Conservation (phyloP, 345 rosid species). For the Boechera divaricarpa region DNA sequence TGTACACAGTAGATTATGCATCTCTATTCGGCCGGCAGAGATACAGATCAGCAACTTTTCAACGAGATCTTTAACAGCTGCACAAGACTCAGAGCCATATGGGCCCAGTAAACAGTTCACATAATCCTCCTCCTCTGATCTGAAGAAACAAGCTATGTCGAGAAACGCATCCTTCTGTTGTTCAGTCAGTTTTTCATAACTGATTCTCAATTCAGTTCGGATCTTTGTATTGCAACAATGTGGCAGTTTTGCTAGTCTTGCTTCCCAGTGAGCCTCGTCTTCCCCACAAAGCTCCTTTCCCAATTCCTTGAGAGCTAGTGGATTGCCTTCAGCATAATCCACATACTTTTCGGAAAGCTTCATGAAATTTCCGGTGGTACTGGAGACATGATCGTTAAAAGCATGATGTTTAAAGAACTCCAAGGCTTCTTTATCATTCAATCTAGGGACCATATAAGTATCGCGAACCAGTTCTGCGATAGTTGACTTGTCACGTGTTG, state of each 20-base stretch:
- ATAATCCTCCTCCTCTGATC: not conserved
- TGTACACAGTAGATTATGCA: constrained; percentile 42
- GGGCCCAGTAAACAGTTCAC: constrained; percentile 11
- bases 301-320: constrained; percentile 42
- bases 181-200: constrained; percentile 36
- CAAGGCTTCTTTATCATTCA: constrained; percentile 17
- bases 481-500: constrained; percentile 25
- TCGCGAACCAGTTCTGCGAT: not conserved
- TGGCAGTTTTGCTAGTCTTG: constrained; percentile 1
- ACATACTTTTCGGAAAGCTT: not conserved
- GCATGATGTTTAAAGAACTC: constrained; percentile 19
- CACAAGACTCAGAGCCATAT: not conserved
- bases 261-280: constrained; percentile 14
- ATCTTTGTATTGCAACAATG: constrained; percentile 12
- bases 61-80: not conserved
- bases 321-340: constrained; percentile 41
- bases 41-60: constrained; percentile 36
- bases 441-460: not conserved
- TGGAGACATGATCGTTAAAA: not conserved
- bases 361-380: not conserved
- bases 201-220: not conserved
- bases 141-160: constrained; percentile 50
- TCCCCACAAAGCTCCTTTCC: constrained; percentile 21
- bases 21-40: not conserved
- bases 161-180: constrained; percentile 37